phyloP scores from a whole-genome alignment of 805 yeast species.

The Kodamaea restingae region DNA sequence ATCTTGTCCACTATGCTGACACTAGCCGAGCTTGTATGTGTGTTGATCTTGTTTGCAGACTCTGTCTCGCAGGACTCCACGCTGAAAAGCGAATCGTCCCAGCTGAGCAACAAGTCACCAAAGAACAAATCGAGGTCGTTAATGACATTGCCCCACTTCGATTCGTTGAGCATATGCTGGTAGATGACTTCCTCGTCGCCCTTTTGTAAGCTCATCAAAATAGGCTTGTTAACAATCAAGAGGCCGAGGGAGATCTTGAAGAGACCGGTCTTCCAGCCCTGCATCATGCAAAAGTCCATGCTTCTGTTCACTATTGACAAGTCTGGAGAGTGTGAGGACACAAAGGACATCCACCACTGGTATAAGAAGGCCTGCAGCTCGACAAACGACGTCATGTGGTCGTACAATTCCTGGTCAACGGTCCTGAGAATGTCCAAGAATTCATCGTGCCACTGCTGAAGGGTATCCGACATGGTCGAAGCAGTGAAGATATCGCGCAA shows the following conservation, averaged over 20 bases:
- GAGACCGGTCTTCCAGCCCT: conserved; percentile 53
- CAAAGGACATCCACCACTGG: conserved; percentile 64
- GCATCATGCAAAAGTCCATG: conserved; percentile 48
- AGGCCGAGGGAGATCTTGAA: conserved; percentile 55
- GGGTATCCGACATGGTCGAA: conserved; percentile 51
- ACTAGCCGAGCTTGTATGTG: background rate
- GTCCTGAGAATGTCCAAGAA: conserved; percentile 42
- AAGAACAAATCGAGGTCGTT: conserved; percentile 37
- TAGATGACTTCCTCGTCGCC: conserved; percentile 42
- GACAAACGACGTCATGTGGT: conserved; percentile 40
- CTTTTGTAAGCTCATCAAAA: conserved; percentile 30
- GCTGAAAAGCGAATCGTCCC: conserved; percentile 31
- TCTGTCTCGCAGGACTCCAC: conserved; percentile 2
- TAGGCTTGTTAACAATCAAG: conserved; percentile 45
- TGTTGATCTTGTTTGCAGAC: background rate
- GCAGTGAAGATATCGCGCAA: conserved; percentile 47
- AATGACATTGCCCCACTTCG: conserved; percentile 40
- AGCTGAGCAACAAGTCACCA: conserved; percentile 33
- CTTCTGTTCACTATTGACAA: conserved; percentile 43
- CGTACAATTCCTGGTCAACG: conserved; percentile 37
- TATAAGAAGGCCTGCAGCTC: conserved; percentile 49
- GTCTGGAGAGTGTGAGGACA: conserved; percentile 58
- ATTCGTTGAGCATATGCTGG: conserved; percentile 41
- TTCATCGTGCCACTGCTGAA: conserved; percentile 49
- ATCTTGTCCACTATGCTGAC: conserved; percentile 24